These are phyloP conservation scores for Alternaria metachromatica DNA, from an alignment of 2,329 filamentous ascomycete genomes.

Conservation along the genomic window DNA sequence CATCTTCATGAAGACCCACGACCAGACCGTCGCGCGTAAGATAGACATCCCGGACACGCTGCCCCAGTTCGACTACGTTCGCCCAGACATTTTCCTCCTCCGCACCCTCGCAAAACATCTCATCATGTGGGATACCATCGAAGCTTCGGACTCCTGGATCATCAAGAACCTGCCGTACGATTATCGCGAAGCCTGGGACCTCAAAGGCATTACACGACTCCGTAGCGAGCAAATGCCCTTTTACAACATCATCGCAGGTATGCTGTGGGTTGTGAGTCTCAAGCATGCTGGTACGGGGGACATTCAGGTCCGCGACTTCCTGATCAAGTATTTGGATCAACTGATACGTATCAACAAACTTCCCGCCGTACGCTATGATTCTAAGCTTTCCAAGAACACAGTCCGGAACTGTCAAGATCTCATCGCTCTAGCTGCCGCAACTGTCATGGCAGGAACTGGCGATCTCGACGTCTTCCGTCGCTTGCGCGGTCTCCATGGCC, in stretches of 20 bases:
- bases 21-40: slow-evolving; percentile 84
- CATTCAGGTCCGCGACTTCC: slow-evolving; percentile 74
- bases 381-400: slow-evolving; percentile 80
- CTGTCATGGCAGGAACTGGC: slow-evolving; percentile 95
- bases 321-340: slow-evolving; percentile 84
- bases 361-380: slow-evolving; percentile 73
- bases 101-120: slow-evolving; percentile 88
- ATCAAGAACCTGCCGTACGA: slow-evolving; percentile 72
- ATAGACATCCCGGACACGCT: slow-evolving; percentile 90
- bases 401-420: slow-evolving; percentile 91
- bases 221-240: slow-evolving; percentile 87
- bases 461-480: slow-evolving; percentile 85
- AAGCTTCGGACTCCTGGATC: slow-evolving; percentile 77
- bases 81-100: slow-evolving; percentile 89
- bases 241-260: slow-evolving; percentile 87
- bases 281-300: slow-evolving; percentile 61
- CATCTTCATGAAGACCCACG: slow-evolving; percentile 97
- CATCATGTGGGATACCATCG: slow-evolving; percentile 89
- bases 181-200: slow-evolving; percentile 68
- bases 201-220: slow-evolving; percentile 67
- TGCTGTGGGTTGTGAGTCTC: slow-evolving; percentile 72
- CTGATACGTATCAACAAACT: slow-evolving; percentile 79
- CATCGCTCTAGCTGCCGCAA: slow-evolving; percentile 79
- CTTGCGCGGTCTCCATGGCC: slow-evolving; percentile 84
- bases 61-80: slow-evolving; percentile 92